A percentile compares a stretch with the other conserved stretches of the same genome.
These are phyloP conservation scores for Bisporella sp. DNA, from an alignment of 2,329 filamentous ascomycete species.

Conservation along the genomic window DNA sequence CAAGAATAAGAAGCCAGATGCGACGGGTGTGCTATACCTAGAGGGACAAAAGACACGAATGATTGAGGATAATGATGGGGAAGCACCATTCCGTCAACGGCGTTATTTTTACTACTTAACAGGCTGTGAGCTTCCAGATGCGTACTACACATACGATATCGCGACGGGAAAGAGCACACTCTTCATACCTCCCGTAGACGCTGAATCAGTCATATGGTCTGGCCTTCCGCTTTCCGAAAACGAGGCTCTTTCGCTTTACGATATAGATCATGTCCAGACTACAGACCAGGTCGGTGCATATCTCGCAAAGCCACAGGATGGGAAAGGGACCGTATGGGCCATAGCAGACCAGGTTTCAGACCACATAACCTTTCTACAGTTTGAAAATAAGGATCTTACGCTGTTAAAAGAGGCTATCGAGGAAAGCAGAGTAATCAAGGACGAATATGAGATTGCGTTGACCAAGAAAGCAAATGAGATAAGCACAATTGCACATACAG, in stretches of 20 bases:
- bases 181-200: constrained; percentile 83
- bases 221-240: constrained; percentile 73
- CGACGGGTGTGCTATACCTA: constrained; percentile 73
- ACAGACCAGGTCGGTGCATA: constrained; percentile 70
- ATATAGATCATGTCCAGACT: constrained; percentile 71
- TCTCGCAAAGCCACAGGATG: constrained; percentile 33
- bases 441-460: constrained; percentile 66
- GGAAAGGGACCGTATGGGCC: constrained; percentile 56
- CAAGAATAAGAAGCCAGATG: constrained; percentile 55
- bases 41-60: constrained; percentile 77
- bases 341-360: constrained; percentile 74
- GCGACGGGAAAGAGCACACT: constrained; percentile 66
- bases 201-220: constrained; percentile 89
- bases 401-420: constrained; percentile 58
- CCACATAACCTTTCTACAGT: constrained; percentile 62
- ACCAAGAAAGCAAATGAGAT: constrained; percentile 67
- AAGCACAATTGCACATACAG: constrained; percentile 59
- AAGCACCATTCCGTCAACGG: constrained; percentile 77
- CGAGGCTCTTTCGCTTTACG: constrained; percentile 70
- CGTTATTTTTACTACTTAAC: constrained; percentile 94
- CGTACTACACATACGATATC: constrained; percentile 76
- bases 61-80: constrained; percentile 84
- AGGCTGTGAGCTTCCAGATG: constrained; percentile 74
- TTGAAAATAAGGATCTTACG: constrained; percentile 54
- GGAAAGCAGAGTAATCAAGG: constrained; percentile 62